Percentiles rank a stretch among this genome's conserved stretches.
phyloP scores from a whole-genome alignment of 169 alveolate species.

The Babesia microti region DNA sequence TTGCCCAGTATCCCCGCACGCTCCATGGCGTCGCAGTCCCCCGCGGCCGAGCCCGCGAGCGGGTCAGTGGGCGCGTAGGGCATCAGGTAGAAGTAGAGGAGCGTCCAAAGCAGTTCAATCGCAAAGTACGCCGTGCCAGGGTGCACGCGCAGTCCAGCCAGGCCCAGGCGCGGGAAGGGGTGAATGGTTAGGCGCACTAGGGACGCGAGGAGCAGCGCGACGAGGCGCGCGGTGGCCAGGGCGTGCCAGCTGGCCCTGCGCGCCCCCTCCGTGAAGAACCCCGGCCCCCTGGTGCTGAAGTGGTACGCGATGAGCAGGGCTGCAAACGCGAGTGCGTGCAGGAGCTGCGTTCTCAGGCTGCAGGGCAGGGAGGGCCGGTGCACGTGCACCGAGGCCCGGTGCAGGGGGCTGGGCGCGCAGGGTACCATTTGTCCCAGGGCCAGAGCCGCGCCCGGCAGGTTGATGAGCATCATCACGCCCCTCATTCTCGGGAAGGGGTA shows the following conservation, averaged over 20 bases:
- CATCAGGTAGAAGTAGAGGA: conserved; percentile 3
- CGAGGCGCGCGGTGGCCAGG: background rate
- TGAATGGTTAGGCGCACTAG: conserved; percentile 5
- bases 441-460: conserved; percentile 23
- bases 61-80: conserved; percentile 1
- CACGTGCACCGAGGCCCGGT: conserved; percentile 30
- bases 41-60: too few relatives aligned
- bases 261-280: too few relatives aligned
- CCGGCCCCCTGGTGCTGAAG: conserved; percentile 5
- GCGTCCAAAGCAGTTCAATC: conserved; percentile 1
- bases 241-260: background rate
- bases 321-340: conserved; percentile 8
- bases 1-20: too few relatives aligned
- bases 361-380: conserved; percentile 17
- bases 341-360: conserved; percentile 18
- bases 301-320: conserved; percentile 7
- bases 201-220: conserved; percentile 11
- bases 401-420: conserved; percentile 4
- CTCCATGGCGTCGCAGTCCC: too few relatives aligned
- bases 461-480: conserved; percentile 23
- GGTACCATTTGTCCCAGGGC: conserved; percentile 21
- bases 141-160: conserved; percentile 8
- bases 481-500: conserved; percentile 11
- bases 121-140: conserved; percentile 3
- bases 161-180: conserved; percentile 1